These are phyloP conservation scores for Plasmodium gonderi DNA, from an alignment of 169 alveolate species.

Conservation along the genomic window DNA sequence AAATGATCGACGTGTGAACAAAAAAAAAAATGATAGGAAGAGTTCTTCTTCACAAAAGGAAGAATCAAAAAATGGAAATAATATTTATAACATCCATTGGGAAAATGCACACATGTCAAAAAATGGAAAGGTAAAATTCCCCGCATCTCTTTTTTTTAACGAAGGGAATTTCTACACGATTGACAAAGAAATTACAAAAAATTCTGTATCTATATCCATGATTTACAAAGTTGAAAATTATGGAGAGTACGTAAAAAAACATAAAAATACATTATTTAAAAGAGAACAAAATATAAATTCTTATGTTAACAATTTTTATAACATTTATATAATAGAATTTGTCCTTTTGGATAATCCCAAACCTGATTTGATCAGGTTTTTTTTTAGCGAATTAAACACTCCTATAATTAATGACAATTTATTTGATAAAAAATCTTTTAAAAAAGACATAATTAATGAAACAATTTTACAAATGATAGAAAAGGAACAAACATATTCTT, in stretches of 20 bases:
- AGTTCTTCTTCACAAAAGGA: not conserved
- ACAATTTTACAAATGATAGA: not conserved
- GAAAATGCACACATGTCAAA: not conserved
- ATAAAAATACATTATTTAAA: not conserved
- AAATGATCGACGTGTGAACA: not conserved
- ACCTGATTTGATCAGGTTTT: slow-evolving; percentile 42
- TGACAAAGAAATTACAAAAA: not conserved
- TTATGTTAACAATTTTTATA: not conserved
- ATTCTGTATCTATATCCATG: slow-evolving; percentile 32
- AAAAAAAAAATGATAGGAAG: not conserved
- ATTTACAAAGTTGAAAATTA: slow-evolving; percentile 49
- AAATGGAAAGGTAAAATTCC: slow-evolving; percentile 18
- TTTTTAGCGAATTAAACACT: slow-evolving; percentile 62
- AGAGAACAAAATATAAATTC: not conserved
- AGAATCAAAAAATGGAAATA: not conserved
- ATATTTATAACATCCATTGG: not conserved
- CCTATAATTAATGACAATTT: slow-evolving; percentile 72
- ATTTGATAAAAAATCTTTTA: slow-evolving; percentile 32
- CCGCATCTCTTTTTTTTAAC: slow-evolving; percentile 37
- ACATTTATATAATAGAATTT: slow-evolving; percentile 48
- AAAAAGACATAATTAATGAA: slow-evolving; percentile 36
- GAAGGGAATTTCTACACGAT: slow-evolving; percentile 51
- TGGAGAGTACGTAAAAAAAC: slow-evolving; percentile 18
- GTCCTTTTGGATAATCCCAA: slow-evolving; percentile 36
- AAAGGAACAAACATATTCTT: not conserved